Base-by-base conservation (phyloP, 2,329 filamentous ascomycete genomes). In the Cordyceps javanica region DNA sequence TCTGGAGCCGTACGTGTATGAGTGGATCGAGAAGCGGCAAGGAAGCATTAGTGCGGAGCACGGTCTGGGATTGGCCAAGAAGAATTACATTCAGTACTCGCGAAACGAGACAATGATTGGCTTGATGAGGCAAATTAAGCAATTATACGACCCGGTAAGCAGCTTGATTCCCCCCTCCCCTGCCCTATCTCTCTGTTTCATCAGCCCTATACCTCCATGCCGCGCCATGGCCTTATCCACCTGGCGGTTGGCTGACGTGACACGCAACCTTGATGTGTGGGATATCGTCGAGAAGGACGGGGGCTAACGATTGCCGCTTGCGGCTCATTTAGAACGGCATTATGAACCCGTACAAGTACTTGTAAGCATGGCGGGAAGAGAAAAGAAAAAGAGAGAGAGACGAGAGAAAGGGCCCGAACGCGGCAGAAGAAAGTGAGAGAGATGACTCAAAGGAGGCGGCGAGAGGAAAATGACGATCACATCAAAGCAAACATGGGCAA, bases 331-430 rank as follows among this genome's bases (percentile, higher is more conserved):
- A 96, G 91, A 96, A 96, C 65, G 92, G 91, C 49, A 97, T 97
- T 73, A 95, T 97, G 91, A 97, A 97, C 75, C 93, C 93, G 0
- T 97, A 97, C 79, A 97, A 97, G 76, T 97, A 97, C 72, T 88
- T 97, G 63, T 87, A 45, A 36, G 1, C 9, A 7, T 23, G 34
- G 28, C 14, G 14, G 39, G 48, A 36, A 26, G 26, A 13, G 28
- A 23, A 19, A 16, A 6, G 28, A 34, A 16, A 16, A 45, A 10
- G 41, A 23, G 41, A 41, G 28, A 45, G 36, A 44, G 44, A 25
- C 9, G 38, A 41, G 38, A 23, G 30, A 11, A 36, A 36, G 13
- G 48, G 48, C 48, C 48, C 26, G 32, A 39, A 25, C 23, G 5
- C 13, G 9, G 8, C 11, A 26, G 11, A 42, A 45, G 28, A 3